Evolutionary conservation across 2,329 filamentous ascomycete species (phyloP), one percentile per base, ranked within the genome.

Genomic region (Monilinia vaccinii-corymbosi): DNA sequence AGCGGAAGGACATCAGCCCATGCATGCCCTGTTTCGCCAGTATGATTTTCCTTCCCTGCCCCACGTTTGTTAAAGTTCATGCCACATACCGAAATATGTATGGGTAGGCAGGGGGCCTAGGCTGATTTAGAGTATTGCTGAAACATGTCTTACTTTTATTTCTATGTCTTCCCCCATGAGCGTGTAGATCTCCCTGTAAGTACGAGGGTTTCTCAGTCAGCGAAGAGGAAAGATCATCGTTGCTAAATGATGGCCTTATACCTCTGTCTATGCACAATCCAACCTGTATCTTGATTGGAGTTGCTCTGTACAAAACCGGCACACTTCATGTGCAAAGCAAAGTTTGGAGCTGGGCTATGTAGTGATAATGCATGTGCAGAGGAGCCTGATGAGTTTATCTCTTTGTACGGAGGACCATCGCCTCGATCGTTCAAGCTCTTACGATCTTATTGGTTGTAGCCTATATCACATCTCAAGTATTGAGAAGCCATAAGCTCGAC

Each of bases 71-170:
- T 45, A 25, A 10, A 25, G 13, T 25, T 51, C 32, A 23, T 44
- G 50, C 50, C 36, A 13, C 18, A 31, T 14, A 21, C 38, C 25
- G 18, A 32, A 42, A 31, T 40, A 14, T 40, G 21, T 32, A 36
- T 18, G 11, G 38, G 18, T 44, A 53, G 36, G 34, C 36, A 18
- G 47, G 51, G 40, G 13, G 16, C 44, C 5, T 8, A 18, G 18
- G 36, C 16, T 32, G 13, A 18, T 38, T 14, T 31, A 31, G 23
- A 16, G 38, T 36, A 36, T 44, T 53, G 31, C 38, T 21, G 40
- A 36, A 47, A 53, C 25, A 25, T 59, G 48, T 55, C 57, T 59
- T 47, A 55, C 31, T n/a, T 14, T 53, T 14, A 58, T 58, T 44
- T 46, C 25, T 44, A 21, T 44, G 8, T 44, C n/a, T 21, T 36